Base-by-base conservation (phyloP, 495 filamentous ascomycete species). In the Pyrenopolyporus hunteri region DNA sequence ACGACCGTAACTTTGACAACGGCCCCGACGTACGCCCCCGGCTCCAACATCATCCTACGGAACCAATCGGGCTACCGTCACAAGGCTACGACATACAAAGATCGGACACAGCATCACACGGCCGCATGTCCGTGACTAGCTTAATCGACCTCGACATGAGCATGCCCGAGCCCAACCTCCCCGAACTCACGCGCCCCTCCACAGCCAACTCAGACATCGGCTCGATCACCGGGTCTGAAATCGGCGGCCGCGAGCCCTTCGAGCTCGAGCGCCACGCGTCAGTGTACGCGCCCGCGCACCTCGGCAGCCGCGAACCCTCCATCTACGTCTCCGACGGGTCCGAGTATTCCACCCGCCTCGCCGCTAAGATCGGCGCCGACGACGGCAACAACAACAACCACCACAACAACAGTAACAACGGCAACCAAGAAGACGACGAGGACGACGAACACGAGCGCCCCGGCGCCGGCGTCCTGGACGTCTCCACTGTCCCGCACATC, bases 101-200 rank as follows among this genome's bases (percentile, higher is more conserved):
- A 3, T 29, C 69, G 28, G 39, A 36, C 17, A n/a, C 48, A 19
- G 20, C 35, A 14, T 25, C 39, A 8, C 65, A 62, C 46, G 78
- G 81, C 32, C 77, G 77, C 16, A 70, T 73, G 31, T 78, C 76
- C 0, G 67, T 78, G 35, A 70, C 75, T 10, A 80, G 77, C 19
- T 65, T 83, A 20, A 81, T 83, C 42, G 78, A 82, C 45, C 76
- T 85, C 7, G 80, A 83, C 57, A 77, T 81, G 70, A 74, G 78
- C 40, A 68, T 81, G 55, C 68, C 70, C 6, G 73, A 73, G 10
- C 64, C 74, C 6, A 68, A 63, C 10, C 44, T 52, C 10, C 68
- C 72, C 3, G 74, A 78, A 19, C 60, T 71, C 11, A 72, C 69
- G 11, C 71, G 80, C 3, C 81, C 80, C 0, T 85, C 80, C 11